Evolutionary conservation across 2,329 filamentous ascomycete genomes (phyloP).

Genomic region (Ceratocystis papillata): DNA sequence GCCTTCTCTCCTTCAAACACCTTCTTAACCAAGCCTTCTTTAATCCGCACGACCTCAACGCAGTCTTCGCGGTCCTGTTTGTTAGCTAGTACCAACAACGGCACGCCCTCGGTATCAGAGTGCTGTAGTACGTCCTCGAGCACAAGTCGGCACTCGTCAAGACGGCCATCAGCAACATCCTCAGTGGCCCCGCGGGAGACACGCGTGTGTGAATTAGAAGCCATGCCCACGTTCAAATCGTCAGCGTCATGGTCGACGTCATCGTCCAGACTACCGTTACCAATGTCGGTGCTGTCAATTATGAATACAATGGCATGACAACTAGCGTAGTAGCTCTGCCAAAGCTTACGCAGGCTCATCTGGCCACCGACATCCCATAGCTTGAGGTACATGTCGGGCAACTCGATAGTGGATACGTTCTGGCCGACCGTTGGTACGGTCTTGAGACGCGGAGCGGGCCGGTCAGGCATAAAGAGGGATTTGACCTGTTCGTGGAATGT

Average conservation of each 20-base stretch:
- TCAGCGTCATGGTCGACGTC: neutral
- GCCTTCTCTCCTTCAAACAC: conserved; percentile 94
- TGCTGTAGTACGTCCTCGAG: conserved; percentile 83
- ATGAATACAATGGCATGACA: conserved; percentile 98
- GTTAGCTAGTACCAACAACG: conserved; percentile 84
- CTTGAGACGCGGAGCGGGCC: conserved; percentile 57
- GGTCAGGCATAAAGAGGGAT: conserved; percentile 61
- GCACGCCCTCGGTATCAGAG: conserved; percentile 80
- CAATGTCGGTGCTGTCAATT: conserved; percentile 88
- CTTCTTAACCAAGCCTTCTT: conserved; percentile 88
- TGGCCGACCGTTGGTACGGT: conserved; percentile 96
- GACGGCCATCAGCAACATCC: conserved; percentile 43
- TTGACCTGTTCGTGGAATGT: conserved; percentile 97
- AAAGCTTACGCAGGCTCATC: conserved; percentile 74
- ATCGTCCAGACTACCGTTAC: conserved; percentile 58
- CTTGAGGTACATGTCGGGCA: conserved; percentile 94
- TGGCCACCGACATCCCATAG: conserved; percentile 98
- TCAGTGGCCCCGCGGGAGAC: conserved; percentile 25
- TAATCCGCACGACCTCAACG: conserved; percentile 92
- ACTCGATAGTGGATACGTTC: conserved; percentile 82
- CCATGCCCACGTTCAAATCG: conserved; percentile 18
- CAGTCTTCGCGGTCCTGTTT: conserved; percentile 98
- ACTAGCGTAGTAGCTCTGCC: conserved; percentile 89
- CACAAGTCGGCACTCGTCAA: conserved; percentile 82
- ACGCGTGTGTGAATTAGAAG: neutral